phyloP scores from a whole-genome alignment of 164 flowering plant species.

The Vitis amurensis region DNA sequence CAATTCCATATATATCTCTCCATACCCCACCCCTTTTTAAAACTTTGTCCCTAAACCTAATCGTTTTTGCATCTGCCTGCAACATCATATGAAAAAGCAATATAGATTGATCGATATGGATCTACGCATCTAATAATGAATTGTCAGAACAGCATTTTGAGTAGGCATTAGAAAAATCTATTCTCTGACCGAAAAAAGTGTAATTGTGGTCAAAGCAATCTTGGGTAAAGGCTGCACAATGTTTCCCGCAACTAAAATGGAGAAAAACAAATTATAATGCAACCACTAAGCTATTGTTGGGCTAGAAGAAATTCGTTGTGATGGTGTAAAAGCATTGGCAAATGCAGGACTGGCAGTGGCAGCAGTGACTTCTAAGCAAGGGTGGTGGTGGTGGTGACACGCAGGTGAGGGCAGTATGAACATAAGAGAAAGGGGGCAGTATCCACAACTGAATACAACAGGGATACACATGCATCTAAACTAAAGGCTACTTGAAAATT shows the following conservation, averaged over 20 bases:
- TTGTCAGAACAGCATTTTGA: not conserved
- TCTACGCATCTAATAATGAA: not conserved
- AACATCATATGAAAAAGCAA: slow-evolving; percentile 3
- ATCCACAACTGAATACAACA: no score
- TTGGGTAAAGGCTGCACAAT: no score
- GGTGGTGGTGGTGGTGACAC: not conserved
- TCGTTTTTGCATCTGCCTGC: slow-evolving; percentile 96
- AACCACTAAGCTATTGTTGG: no score
- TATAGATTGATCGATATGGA: not conserved
- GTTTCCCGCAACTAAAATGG: no score
- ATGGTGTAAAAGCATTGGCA: not conserved
- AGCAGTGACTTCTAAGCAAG: not conserved
- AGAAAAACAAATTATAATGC: no score
- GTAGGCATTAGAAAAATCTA: not conserved
- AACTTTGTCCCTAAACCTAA: slow-evolving; percentile 77
- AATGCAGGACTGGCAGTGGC: not conserved
- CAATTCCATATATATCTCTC: slow-evolving; percentile 97
- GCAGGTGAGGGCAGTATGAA: not conserved
- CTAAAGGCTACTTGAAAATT: no score
- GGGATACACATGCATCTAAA: no score
- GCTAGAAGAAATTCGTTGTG: no score
- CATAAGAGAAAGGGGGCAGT: no score
- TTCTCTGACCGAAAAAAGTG: not conserved
- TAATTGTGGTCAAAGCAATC: not conserved
- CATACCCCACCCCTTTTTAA: slow-evolving; percentile 84